Percentiles rank a stretch among this genome's conserved stretches.
phyloP scores from a whole-genome alignment of 2,329 filamentous ascomycete species.

The Penicillium sp. region DNA sequence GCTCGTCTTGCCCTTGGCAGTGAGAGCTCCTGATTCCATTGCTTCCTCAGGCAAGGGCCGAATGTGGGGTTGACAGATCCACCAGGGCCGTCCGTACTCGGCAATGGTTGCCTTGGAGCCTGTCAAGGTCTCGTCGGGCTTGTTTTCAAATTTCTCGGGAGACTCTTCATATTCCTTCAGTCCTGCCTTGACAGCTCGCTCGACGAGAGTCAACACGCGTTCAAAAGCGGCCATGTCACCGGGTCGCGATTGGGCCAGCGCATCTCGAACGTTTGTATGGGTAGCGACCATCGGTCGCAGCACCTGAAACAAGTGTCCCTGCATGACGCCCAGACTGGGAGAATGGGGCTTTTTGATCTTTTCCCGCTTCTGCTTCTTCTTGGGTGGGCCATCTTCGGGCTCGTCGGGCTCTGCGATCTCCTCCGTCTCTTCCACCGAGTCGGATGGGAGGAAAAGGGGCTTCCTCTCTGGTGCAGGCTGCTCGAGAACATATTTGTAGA shows the following conservation, averaged over 20 bases:
- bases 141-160: constrained; percentile 39
- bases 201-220: constrained; percentile 70
- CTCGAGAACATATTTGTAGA: constrained; percentile 73
- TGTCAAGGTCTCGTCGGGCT: constrained; percentile 34
- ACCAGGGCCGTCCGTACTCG: constrained; percentile 78
- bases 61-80: constrained; percentile 85
- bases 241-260: constrained; percentile 66
- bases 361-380: constrained; percentile 48
- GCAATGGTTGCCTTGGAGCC: constrained; percentile 62
- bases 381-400: constrained; percentile 49
- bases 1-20: constrained; percentile 64
- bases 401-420: constrained; percentile 28
- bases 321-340: constrained; percentile 74
- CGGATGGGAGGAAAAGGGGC: constrained; percentile 69
- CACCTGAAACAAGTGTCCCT: constrained; percentile 90
- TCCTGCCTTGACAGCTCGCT: constrained; percentile 69
- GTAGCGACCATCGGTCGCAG: constrained; percentile 75
- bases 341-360: constrained; percentile 50
- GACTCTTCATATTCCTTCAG: constrained; percentile 63
- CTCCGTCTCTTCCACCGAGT: constrained; percentile 34
- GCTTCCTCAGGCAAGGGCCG: constrained; percentile 86
- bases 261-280: constrained; percentile 81
- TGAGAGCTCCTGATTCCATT: constrained; percentile 73
- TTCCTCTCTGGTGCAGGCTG: constrained; percentile 62
- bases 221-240: constrained; percentile 78